Evolutionary conservation across 1,284 basidiomycete genomes (phyloP), one percentile per base, ranked within the genome.

Genomic region (Sanguinoderma infundibulare): DNA sequence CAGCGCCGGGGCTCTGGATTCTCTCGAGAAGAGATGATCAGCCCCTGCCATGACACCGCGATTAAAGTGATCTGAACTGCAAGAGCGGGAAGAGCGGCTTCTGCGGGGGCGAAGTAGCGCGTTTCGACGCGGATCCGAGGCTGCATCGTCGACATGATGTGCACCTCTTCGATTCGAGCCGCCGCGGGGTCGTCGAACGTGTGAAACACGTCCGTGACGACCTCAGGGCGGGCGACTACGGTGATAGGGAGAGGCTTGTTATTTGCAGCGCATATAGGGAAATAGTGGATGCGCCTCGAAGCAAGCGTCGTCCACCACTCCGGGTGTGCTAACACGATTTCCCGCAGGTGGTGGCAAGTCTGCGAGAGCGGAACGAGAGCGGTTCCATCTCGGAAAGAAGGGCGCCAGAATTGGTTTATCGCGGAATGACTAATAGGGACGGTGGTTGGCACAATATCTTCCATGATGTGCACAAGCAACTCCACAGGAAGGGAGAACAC

Each of bases 1-100:
- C 22, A 58, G 57, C 14, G 42, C 42, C 5, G 42, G 42, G 5
- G 42, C 42, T 15, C 42, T 14, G 42, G 8, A 15, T 22, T 46
- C 42, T 14, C 4, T 49, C 55, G 24, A 35, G 55, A 32, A 49
- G 44, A 38, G 22, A 28, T 20, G 17, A 38, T 46, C 24, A 36
- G 44, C 22, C 35, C 44, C 34, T 15, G 5, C 22, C 42, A 46
- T 46, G 42, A 46, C 24, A 6, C 24, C 22, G 38, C 24, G 24
- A 9, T 53, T 39, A 12, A 28, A 26, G 20, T 14, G 10, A 91
- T 79, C 67, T 92, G 90, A 60, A 94, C 76, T 9, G 81, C 84
- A 61, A 94, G 81, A 42, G 83, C 79, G 3, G 90, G 90, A 36
- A 83, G 71, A 17, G 78, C 77, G 50, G 77, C 72, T 60, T 83